These are phyloP conservation scores for Cyclotella cryptica DNA, from an alignment of 108 stramenopile genomes.

Conservation along the genomic window DNA sequence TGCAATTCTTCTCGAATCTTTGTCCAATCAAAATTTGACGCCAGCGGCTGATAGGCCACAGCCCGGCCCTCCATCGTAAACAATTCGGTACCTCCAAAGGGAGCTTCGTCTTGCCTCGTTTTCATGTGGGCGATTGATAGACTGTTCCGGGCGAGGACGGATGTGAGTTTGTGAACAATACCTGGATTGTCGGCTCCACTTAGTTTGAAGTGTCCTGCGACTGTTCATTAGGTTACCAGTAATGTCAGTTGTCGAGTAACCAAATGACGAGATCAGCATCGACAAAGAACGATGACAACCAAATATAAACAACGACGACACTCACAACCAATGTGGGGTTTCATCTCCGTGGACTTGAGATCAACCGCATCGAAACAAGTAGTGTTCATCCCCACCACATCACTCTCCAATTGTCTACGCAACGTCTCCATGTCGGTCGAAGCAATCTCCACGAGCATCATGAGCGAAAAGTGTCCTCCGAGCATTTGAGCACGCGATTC, in stretches of 20 bases:
- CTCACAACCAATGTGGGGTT: constrained; percentile 55
- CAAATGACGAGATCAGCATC: neutral
- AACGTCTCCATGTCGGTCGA: constrained; percentile 38
- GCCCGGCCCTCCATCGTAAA: constrained; percentile 62
- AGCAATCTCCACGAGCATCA: constrained; percentile 76
- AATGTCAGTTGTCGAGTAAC: neutral
- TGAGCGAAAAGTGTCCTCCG: constrained; percentile 74
- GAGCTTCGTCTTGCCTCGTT: constrained; percentile 57
- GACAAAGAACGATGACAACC: neutral
- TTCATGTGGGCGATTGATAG: constrained; percentile 74
- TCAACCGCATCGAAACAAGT: constrained; percentile 53
- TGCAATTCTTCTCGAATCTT: constrained; percentile 61
- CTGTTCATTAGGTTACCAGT: constrained; percentile 2
- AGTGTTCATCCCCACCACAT: constrained; percentile 62
- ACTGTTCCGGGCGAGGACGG: constrained; percentile 62
- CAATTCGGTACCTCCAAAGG: constrained; percentile 42
- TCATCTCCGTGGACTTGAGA: constrained; percentile 33
- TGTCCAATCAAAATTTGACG: constrained; percentile 61
- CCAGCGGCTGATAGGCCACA: constrained; percentile 62
- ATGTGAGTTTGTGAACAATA: constrained; percentile 76
- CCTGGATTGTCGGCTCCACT: constrained; percentile 82
- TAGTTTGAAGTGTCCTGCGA: constrained; percentile 54
- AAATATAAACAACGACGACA: neutral
- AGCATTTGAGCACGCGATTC: constrained; percentile 69
- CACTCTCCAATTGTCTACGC: constrained; percentile 36